phyloP scores from a whole-genome alignment of 1,284 basidiomycete genomes.

The Jaminaea rosea region DNA sequence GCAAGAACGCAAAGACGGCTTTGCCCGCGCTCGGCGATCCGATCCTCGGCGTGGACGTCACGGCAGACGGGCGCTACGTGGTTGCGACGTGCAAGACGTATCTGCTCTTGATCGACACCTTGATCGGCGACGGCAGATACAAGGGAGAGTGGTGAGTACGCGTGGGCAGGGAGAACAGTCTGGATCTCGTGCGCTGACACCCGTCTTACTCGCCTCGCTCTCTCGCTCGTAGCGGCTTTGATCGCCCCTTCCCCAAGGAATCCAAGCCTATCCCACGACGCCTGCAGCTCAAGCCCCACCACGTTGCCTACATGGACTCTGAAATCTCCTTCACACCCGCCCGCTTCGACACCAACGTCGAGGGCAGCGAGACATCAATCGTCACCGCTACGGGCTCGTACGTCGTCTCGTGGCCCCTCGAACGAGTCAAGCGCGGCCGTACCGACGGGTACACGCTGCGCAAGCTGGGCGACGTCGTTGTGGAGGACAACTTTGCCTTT shows the following conservation, averaged over 20 bases:
- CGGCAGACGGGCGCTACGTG: conserved; percentile 85
- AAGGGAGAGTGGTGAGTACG: conserved; percentile 59
- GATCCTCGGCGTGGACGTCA: conserved; percentile 88
- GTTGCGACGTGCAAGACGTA: conserved; percentile 95
- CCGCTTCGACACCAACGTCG: conserved; percentile 75
- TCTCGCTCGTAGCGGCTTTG: too few species aligned
- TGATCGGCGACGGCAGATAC: conserved; percentile 84
- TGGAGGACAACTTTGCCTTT: conserved; percentile 36
- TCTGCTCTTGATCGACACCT: conserved; percentile 84
- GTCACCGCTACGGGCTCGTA: conserved; percentile 93
- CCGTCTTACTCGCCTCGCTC: too few species aligned
- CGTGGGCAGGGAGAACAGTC: too few species aligned
- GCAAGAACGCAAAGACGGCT: conserved; percentile 99
- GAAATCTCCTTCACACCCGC: conserved; percentile 85
- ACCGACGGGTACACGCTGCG: conserved; percentile 80
- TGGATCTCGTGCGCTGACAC: too few species aligned
- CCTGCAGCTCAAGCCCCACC: conserved; percentile 80
- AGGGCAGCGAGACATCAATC: conserved; percentile 75
- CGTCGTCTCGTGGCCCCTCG: conserved; percentile 77
- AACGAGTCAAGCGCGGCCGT: conserved; percentile 81
- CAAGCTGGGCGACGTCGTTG: conserved; percentile 57
- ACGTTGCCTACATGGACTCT: conserved; percentile 88
- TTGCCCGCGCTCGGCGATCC: conserved; percentile 89
- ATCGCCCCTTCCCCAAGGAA: conserved; percentile 86
- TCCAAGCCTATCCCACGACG: conserved; percentile 85